A percentile compares a stretch with the other conserved stretches of the same genome.
Conservation (phyloP, 164 flowering plant species). For the Stephania cephalantha region DNA sequence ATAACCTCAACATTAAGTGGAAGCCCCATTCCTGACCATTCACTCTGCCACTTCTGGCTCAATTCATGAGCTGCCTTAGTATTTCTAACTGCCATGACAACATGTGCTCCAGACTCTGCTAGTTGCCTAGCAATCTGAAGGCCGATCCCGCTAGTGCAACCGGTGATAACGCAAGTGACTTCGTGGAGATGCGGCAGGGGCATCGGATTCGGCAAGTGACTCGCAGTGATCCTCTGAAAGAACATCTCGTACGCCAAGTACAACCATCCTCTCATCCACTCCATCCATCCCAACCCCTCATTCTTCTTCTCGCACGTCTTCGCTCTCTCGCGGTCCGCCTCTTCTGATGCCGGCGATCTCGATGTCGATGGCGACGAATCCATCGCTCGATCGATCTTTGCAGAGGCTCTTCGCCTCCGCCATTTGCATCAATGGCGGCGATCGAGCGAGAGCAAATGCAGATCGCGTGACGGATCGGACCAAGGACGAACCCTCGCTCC, state of each 20-base stretch:
- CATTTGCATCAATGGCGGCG: neutral
- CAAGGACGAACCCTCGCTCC: no score
- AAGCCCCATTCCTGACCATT: constrained; percentile 64
- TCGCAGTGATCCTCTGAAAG: constrained; percentile 42
- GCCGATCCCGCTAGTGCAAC: constrained; percentile 59
- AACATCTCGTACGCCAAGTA: constrained; percentile 35
- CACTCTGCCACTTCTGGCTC: constrained; percentile 74
- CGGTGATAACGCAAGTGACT: constrained; percentile 46
- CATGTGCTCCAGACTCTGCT: constrained; percentile 91
- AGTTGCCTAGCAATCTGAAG: constrained; percentile 64
- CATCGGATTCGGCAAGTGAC: constrained; percentile 42
- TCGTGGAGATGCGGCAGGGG: constrained; percentile 44
- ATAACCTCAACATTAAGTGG: constrained; percentile 91
- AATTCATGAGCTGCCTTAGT: constrained; percentile 61
- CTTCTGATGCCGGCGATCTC: neutral
- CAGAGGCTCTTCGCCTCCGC: neutral
- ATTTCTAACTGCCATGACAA: constrained; percentile 92
- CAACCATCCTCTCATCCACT: constrained; percentile 53
- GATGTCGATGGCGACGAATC: constrained; percentile 24
- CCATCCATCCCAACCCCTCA: constrained; percentile 42
- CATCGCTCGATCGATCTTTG: neutral
- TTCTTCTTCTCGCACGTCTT: constrained; percentile 4
- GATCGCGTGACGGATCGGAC: no score
- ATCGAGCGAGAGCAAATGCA: neutral
- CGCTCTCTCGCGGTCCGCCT: neutral